Evolutionary conservation across 2,329 filamentous ascomycete genomes (phyloP), one percentile per base, ranked within the genome.

Genomic region (Fusarium keratoplasticum): DNA sequence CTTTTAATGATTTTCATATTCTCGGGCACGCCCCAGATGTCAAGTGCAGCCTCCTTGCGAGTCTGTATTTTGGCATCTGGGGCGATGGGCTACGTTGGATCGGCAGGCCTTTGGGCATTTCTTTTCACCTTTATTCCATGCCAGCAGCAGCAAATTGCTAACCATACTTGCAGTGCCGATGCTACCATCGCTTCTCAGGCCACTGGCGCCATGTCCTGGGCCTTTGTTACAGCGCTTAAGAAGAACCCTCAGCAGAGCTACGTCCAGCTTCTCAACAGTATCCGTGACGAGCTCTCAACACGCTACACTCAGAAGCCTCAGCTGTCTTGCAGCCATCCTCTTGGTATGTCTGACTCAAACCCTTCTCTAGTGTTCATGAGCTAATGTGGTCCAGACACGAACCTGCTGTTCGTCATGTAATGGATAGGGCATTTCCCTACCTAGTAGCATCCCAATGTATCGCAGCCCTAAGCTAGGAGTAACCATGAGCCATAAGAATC

Each of bases 181-280:
- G 95, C 96, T n/a, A 94, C 91, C 22, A 98, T 98, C 78, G 91
- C 89, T 38, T 93, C 95, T 61, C 90, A 98, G 84, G 96, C 96
- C 31, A 98, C 96, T 0, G 96, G 96, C 61, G 96, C 96, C 80
- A 98, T 99, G 96, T 98, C 95, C 2, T 98, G 94, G 92, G 96
- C 96, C 11, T 99, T 99, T 82, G 95, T 99, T 82, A 93, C 88
- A 6, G 93, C 95, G 50, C 89, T 99, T 76, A 96, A 95, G 86
- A 98, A 98, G 89, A 97, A 98, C 82, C 95, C 96, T 0, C 95
- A 98, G 81, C 96, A 99, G 87, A 98, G 95, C 86, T 99, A 99
- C 80, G 95, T 99, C 61, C 93, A 98, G 86, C 87, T 99, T 71
- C 89, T 99, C 78, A 98, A 98, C 87, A 98, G 93, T 83, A 98